A percentile compares a stretch with the other conserved stretches of the same genome.
Conservation (phyloP, 1,139 yeast genomes). For the Arxiozyma heterogenica region DNA sequence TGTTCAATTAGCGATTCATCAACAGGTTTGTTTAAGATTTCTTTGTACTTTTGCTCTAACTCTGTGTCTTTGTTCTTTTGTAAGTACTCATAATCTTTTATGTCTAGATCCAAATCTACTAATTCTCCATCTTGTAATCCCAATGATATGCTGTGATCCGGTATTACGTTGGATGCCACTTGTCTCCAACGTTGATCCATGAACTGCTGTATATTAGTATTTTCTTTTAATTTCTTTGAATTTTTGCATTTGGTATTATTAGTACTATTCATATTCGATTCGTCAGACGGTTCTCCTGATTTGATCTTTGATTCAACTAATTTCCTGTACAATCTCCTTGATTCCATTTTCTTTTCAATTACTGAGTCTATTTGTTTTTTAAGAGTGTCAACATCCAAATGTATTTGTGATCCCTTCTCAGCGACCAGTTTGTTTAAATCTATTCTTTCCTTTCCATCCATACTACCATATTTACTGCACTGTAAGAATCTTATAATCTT, state of each 20-base stretch:
- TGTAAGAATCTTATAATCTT: constrained; percentile 53
- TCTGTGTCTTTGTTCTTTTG: constrained; percentile 16
- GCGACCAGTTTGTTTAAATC: constrained; percentile 32
- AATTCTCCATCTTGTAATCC: constrained; percentile 55
- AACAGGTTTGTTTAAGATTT: constrained; percentile 26
- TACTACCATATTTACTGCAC: constrained; percentile 36
- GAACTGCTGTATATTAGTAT: constrained; percentile 12
- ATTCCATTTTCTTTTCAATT: constrained; percentile 37
- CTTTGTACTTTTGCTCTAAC: constrained; percentile 21
- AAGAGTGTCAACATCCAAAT: constrained; percentile 24
- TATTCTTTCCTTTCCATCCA: constrained; percentile 25
- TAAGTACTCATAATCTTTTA: constrained; percentile 24
- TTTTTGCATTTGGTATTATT: constrained; percentile 8
- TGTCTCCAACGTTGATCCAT: constrained; percentile 42
- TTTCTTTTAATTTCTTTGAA: constrained; percentile 7
- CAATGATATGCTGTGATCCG: constrained; percentile 41
- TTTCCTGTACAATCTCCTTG: constrained; percentile 34
- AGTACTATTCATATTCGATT: not conserved
- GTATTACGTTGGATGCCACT: constrained; percentile 38
- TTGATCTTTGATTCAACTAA: constrained; percentile 23
- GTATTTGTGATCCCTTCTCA: constrained; percentile 4
- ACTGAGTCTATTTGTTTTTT: constrained; percentile 39
- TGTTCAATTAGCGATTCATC: constrained; percentile 30
- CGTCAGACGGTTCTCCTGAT: not conserved
- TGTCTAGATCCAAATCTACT: constrained; percentile 44